phyloP scores from a whole-genome alignment of 768 basidiomycete species.

The Boletellus emodensis region DNA sequence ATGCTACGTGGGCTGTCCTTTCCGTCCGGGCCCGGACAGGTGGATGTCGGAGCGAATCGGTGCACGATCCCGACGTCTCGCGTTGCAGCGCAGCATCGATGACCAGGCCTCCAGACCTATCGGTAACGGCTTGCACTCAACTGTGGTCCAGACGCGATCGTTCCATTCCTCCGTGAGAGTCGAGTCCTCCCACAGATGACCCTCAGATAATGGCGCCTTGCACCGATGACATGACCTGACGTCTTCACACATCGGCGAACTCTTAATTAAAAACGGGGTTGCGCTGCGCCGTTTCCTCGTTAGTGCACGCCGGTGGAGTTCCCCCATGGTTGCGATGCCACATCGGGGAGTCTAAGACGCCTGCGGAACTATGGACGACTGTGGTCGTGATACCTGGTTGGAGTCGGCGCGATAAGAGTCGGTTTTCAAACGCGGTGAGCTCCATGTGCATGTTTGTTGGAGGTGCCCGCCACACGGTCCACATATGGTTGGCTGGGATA shows the following conservation, averaged over 20 bases:
- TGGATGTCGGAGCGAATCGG: slow-evolving; percentile 13
- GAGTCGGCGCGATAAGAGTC: slow-evolving; percentile 4
- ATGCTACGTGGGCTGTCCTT: background rate
- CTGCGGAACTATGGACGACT: background rate
- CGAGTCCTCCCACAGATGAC: background rate
- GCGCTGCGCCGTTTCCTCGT: background rate
- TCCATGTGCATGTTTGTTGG: background rate
- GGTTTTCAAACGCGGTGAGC: too few relatives aligned
- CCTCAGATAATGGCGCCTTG: background rate
- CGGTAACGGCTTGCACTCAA: background rate
- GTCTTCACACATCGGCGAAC: slow-evolving; percentile 1
- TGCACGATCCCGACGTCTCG: background rate
- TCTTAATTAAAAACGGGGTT: background rate
- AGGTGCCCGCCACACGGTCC: background rate
- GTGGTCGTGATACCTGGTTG: background rate
- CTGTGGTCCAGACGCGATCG: background rate
- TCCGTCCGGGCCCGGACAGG: background rate
- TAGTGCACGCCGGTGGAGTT: background rate
- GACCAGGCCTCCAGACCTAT: background rate
- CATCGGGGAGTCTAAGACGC: background rate
- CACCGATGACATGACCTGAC: background rate
- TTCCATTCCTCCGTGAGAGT: background rate
- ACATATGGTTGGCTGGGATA: background rate
- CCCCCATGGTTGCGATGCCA: background rate
- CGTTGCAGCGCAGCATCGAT: background rate